Conservation (phyloP, 2,329 filamentous ascomycete genomes). For the Talaromyces sp. region DNA sequence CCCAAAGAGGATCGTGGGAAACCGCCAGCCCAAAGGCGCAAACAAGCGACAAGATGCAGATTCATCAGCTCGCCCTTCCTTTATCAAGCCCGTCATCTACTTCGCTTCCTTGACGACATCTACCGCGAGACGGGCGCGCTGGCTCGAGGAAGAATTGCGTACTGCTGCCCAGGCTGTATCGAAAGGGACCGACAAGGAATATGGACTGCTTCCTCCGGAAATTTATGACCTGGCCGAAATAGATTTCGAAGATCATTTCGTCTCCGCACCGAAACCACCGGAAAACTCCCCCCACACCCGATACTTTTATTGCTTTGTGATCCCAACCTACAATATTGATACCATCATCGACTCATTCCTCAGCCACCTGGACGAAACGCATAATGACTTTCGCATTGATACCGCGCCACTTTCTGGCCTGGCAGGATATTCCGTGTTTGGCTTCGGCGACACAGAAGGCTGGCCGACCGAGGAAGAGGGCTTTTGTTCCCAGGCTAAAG, state of each 20-base stretch:
- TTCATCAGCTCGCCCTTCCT: constrained; percentile 18
- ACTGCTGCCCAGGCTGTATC: constrained; percentile 27
- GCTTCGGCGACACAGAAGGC: constrained; percentile 82
- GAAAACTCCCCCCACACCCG: constrained; percentile 46
- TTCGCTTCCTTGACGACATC: constrained; percentile 83
- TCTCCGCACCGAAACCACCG: constrained; percentile 61
- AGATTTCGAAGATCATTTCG: constrained; percentile 91
- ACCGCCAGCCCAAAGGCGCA: constrained; percentile 23
- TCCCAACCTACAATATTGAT: constrained; percentile 94
- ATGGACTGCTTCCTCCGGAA: constrained; percentile 51
- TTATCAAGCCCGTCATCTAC: constrained; percentile 68
- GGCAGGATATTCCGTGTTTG: constrained; percentile 87
- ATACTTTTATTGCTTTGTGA: constrained; percentile 75
- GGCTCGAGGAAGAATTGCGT: constrained; percentile 55
- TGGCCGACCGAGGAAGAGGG: constrained; percentile 90
- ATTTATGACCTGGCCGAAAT: constrained; percentile 75
- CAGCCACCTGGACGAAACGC: constrained; percentile 82
- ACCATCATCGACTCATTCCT: constrained; percentile 84
- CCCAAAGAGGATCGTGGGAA: constrained; percentile 30
- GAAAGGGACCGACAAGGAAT: constrained; percentile 19
- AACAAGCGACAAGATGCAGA: constrained; percentile 16
- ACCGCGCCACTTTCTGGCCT: constrained; percentile 72
- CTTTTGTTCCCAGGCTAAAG: constrained; percentile 86
- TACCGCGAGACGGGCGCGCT: constrained; percentile 67
- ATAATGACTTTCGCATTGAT: constrained; percentile 94